These are phyloP conservation scores for Tetrapyrgos nigripes DNA, from an alignment of 1,284 basidiomycete species.

Conservation along the genomic window DNA sequence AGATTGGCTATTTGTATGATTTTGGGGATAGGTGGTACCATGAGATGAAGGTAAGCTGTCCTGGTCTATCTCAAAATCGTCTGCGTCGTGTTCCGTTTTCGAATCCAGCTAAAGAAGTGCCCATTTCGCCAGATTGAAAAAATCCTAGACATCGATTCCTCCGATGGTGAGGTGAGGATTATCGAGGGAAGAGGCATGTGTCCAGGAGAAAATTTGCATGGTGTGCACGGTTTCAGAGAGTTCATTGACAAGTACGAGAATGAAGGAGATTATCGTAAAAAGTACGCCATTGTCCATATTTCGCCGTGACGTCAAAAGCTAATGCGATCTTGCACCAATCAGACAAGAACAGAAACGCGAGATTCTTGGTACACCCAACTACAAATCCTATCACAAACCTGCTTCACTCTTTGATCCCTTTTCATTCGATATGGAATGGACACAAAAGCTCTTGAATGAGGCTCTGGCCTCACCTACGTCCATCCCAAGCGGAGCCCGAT, in stretches of 20 bases:
- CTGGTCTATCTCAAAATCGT: too few relatives aligned
- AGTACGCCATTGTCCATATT: slow-evolving; percentile 16
- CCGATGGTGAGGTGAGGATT: slow-evolving; percentile 31
- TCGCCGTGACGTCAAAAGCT: neutral
- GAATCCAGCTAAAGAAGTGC: too few relatives aligned
- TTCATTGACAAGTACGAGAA: slow-evolving; percentile 29
- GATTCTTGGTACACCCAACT: slow-evolving; percentile 32
- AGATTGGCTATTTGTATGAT: slow-evolving; percentile 35
- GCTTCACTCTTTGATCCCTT: slow-evolving; percentile 28
- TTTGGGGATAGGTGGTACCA: slow-evolving; percentile 37
- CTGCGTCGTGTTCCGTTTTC: too few relatives aligned
- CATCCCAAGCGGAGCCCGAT: slow-evolving; percentile 32
- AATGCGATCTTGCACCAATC: too few relatives aligned
- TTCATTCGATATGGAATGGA: slow-evolving; percentile 28
- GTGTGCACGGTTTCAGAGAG: slow-evolving; percentile 23
- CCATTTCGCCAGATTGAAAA: too few relatives aligned
- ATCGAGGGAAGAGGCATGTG: slow-evolving; percentile 39
- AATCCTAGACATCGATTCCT: slow-evolving; percentile 30
- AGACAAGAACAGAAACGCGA: slow-evolving; percentile 27
- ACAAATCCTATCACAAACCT: slow-evolving; percentile 31
- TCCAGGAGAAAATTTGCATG: slow-evolving; percentile 37
- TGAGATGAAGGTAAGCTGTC: slow-evolving; percentile 32
- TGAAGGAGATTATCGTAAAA: slow-evolving; percentile 14
- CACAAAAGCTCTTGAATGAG: slow-evolving; percentile 22
- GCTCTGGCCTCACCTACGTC: slow-evolving; percentile 33